Conservation (phyloP, 257 asterid species). For the Anisodus tanguticus region DNA sequence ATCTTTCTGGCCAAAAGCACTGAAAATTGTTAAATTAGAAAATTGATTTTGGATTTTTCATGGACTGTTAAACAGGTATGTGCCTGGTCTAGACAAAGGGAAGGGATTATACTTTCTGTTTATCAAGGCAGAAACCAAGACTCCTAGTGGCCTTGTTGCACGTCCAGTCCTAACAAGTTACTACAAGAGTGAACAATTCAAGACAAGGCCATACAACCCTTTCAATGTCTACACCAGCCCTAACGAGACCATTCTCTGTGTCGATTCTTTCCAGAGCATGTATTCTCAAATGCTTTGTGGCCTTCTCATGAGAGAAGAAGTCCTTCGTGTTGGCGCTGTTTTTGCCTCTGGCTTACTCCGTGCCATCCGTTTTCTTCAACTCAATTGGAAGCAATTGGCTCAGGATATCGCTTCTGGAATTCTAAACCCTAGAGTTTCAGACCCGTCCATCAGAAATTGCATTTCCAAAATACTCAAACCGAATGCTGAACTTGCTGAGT, state of each 20-base stretch:
- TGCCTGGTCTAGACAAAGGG: conserved; percentile 73
- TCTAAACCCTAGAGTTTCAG: conserved; percentile 54
- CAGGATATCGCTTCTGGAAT: conserved; percentile 62
- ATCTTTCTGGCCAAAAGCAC: neutral
- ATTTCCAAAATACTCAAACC: conserved; percentile 52
- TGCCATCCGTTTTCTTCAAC: conserved; percentile 69
- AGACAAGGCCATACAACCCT: conserved; percentile 67
- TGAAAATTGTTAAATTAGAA: neutral
- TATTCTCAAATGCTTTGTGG: conserved; percentile 89
- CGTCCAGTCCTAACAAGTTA: conserved; percentile 88
- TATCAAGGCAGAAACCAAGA: conserved; percentile 68
- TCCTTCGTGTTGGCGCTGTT: conserved; percentile 82
- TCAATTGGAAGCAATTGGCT: conserved; percentile 66
- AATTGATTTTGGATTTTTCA: neutral
- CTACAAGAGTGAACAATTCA: conserved; percentile 79
- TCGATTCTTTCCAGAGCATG: conserved; percentile 79
- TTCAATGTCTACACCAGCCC: conserved; percentile 80
- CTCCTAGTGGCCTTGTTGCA: conserved; percentile 77
- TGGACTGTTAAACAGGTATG: conserved; percentile 50
- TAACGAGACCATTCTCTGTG: conserved; percentile 71
- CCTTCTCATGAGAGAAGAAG: conserved; percentile 66
- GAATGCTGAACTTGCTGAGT: conserved; percentile 51
- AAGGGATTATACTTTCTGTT: conserved; percentile 75
- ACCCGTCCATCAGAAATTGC: conserved; percentile 42
- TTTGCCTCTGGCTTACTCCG: conserved; percentile 85